Evolutionary conservation across 148 eudicot genomes (phyloP), one percentile per base, ranked within the genome.

Genomic region (Fagopyrum tataricum): DNA sequence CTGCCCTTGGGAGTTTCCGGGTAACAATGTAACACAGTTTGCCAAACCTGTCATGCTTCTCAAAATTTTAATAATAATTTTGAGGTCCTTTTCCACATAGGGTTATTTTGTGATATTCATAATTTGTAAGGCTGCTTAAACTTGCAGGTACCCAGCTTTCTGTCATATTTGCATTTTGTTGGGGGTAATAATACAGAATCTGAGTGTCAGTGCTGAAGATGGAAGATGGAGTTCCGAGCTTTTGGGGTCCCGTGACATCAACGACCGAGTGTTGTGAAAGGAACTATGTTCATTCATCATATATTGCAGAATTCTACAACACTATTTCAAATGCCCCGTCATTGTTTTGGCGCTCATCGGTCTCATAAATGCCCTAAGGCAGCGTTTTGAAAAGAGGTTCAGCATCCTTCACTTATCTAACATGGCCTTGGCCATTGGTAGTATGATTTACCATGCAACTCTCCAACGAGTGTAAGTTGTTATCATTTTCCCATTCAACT

Each of bases 321-420:
- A 88, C 89, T 40, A 74, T 84, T 44, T 88, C 86, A 20, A 88
- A 86, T 61, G 74, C 84, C 43, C 92, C 88, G 76, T 86, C 81
- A 81, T 86, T 44, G 47, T 82, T 43, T 71, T 88, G 86, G 86
- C 89, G 51, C 67, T 86, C 53, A 74, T 82, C 78, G 92, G 89
- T 55, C 85, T 88, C 13, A 72, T 86, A 74, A 79, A 79, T 78
- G 82, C 87, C 41, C 73, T 86, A 43, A 76, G 83, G 55, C 92
- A 84, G 69, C 86, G 81, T 21, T 88, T 85, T 82, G 91, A 88
- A 68, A 88, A 86, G 85, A 86, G 91, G 70, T 88, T 88, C 64
- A 82, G 79, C 69, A 62, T 84, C 74, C 92, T 88, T 73, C 86
- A 84, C 75, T 59, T 88, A 55, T 88, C 92, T 26, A 86, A 88